Evolutionary conservation across 805 yeast genomes (phyloP), one percentile per base, ranked within the genome.

Genomic region (Saturnispora diversa): DNA sequence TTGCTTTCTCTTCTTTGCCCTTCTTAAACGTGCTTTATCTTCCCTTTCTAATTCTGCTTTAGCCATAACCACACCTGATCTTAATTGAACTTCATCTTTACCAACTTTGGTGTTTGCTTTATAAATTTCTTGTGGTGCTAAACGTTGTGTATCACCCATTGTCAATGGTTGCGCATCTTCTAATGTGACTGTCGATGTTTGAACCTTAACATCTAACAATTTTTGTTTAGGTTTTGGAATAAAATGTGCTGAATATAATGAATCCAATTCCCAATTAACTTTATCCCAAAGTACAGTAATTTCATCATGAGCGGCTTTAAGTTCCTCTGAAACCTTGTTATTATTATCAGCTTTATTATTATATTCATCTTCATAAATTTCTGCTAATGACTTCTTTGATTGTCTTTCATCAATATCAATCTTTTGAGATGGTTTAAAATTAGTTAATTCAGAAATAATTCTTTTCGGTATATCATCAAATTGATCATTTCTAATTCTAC

Each of bases 91-190:
- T 58, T 84, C 88, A 52, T 74, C 71, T 35, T 65, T 66, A 11
- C 68, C 61, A 4, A 58, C 55, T 33, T 60, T 54, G 48, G 71
- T 46, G 62, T 66, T 59, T 6, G 68, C 58, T 56, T 69, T 75
- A 62, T 80, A 92, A 7, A 92, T 70, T 63, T 90, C 98, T 65
- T 90, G 98, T 29, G 98, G 98, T 2, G 98, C 98, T 52, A 92
- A 69, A 36, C 83, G 74, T 11, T 80, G 66, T 17, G 80, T 84
- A 25, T 74, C 65, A 2, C 92, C 75, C 64, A 84, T 69, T 27
- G 87, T 79, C 43, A 85, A 69, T 37, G 98, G 98, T 64, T 87
- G 97, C 1, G 96, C 92, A 55, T 92, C 97, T 63, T 90, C 98
- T 95, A 90, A 84, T 2, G 80, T 56, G 37, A 92, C 80, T 2